phyloP scores from a whole-genome alignment of 2,329 filamentous ascomycete species.

The Pyricularia pennisetigena region DNA sequence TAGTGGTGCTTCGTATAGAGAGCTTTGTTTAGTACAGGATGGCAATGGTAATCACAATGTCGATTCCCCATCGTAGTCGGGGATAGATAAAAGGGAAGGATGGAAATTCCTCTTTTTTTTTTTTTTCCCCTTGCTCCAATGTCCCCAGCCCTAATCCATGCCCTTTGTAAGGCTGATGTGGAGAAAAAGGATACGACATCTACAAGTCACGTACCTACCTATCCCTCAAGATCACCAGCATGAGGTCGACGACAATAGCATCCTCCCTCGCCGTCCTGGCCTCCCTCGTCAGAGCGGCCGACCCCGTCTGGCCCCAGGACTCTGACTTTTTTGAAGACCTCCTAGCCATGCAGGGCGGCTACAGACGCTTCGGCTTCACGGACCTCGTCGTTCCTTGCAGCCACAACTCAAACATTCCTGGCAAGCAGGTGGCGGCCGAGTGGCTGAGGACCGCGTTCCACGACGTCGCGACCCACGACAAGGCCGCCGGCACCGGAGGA shows the following conservation, averaged over 20 bases:
- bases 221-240: neutral
- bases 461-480: slow-evolving; percentile 47
- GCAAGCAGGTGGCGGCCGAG: slow-evolving; percentile 48
- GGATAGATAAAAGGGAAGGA: too few relatives aligned
- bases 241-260: neutral
- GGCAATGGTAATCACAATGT: too few relatives aligned
- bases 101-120: too few relatives aligned
- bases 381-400: neutral
- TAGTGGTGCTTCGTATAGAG: too few relatives aligned
- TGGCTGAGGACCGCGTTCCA: slow-evolving; percentile 54
- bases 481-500: slow-evolving; percentile 36
- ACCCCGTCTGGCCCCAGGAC: neutral
- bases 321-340: neutral
- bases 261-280: neutral
- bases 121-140: too few relatives aligned
- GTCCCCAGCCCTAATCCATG: neutral
- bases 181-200: neutral
- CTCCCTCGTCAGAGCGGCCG: neutral
- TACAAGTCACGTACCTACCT: neutral
- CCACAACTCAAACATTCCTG: slow-evolving; percentile 24
- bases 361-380: neutral
- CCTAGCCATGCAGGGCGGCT: neutral
- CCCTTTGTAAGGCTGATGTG: too few relatives aligned
- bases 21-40: too few relatives aligned
- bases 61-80: too few relatives aligned